Percentiles rank a stretch among this genome's conserved stretches.
These are phyloP conservation scores for cucumber (Cucumis sativus) DNA, from an alignment of 306 rosid species.

Conservation along the genomic window DNA sequence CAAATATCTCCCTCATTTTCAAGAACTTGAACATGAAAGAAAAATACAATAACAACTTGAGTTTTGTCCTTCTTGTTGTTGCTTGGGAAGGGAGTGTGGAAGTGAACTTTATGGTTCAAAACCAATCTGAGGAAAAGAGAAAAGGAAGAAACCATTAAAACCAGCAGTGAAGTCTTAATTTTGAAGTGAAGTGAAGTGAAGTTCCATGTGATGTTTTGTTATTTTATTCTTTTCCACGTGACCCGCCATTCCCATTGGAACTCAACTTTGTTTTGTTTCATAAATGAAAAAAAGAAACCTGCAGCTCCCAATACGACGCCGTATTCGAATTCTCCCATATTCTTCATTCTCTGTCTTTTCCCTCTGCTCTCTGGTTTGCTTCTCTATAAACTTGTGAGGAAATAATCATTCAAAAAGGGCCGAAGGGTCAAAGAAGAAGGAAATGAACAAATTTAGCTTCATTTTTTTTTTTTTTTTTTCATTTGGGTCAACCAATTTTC, in stretches of 20 bases:
- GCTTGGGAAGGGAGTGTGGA: neutral
- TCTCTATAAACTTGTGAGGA: neutral
- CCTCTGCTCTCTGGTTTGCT: neutral
- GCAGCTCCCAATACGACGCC: neutral
- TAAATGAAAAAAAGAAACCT: neutral
- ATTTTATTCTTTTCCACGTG: neutral
- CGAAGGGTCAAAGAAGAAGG: neutral
- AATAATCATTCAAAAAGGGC: neutral
- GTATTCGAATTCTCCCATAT: neutral
- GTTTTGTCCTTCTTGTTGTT: neutral
- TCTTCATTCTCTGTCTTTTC: slow-evolving; percentile 4
- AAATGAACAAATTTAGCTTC: neutral
- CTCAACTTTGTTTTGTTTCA: neutral
- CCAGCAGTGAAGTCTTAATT: neutral
- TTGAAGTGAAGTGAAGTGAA: neutral
- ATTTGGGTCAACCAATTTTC: neutral
- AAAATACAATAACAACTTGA: neutral
- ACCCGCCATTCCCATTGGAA: neutral
- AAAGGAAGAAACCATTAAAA: neutral
- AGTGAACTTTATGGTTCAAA: neutral
- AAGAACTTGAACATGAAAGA: neutral
- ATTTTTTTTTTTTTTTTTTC: neutral
- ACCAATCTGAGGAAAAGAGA: neutral
- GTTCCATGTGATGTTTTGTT: neutral
- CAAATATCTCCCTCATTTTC: neutral